Evolutionary conservation across 768 basidiomycete genomes (phyloP).

Genomic region (Rhizopogon rudus): DNA sequence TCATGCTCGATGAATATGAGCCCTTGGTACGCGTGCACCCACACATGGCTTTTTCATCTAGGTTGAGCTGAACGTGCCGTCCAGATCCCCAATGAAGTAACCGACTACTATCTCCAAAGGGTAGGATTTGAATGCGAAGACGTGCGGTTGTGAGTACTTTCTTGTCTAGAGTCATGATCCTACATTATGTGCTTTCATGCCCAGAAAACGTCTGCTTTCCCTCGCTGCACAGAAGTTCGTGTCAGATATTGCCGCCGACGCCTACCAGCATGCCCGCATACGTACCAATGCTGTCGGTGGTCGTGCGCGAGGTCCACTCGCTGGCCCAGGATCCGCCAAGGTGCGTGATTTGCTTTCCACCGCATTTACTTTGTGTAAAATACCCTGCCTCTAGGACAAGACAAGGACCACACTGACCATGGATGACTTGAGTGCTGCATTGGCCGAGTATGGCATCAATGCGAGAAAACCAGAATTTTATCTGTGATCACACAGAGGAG

Average conservation of each 20-base stretch:
- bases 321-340: conserved; percentile 59
- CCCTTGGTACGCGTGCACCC: conserved; percentile 63
- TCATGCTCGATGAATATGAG: conserved; percentile 96
- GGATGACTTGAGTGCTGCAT: conserved; percentile 92
- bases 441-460: conserved; percentile 95
- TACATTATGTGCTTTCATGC: conserved; percentile 2
- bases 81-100: conserved; percentile 96
- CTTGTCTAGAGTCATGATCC: conserved; percentile 2
- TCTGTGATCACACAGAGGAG: conserved; percentile 38
- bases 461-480: conserved; percentile 94
- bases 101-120: conserved; percentile 93
- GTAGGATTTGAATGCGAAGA: conserved; percentile 97
- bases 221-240: conserved; percentile 98
- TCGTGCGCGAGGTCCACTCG: conserved; percentile 50
- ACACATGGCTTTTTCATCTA: neutral
- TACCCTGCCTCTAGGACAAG: conserved; percentile 54
- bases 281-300: conserved; percentile 83
- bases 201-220: conserved; percentile 88
- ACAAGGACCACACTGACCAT: conserved; percentile 93
- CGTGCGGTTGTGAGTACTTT: conserved; percentile 68
- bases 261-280: conserved; percentile 96
- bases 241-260: conserved; percentile 93
- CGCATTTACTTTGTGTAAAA: neutral
- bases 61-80: neutral
- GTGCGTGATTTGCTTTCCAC: conserved; percentile 32